A percentile compares a stretch with the other conserved stretches of the same genome.
These are phyloP conservation scores for Cyclanthera cordifolia DNA, from an alignment of 306 rosid genomes.

Conservation along the genomic window DNA sequence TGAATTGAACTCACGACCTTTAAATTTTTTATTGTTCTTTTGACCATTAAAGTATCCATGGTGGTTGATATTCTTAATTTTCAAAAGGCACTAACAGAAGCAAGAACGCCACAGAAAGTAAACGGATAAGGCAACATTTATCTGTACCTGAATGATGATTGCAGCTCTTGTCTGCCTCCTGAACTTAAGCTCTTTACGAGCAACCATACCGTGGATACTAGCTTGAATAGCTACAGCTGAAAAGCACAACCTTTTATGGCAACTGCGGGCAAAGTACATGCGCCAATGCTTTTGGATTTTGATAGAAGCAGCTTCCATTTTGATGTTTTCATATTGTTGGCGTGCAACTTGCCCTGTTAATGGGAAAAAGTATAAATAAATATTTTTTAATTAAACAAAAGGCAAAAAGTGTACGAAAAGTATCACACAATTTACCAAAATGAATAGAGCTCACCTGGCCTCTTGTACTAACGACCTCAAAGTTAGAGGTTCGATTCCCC, in stretches of 20 bases:
- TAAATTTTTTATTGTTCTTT: too few species aligned
- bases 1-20: too few species aligned
- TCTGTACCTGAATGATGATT: conserved; percentile 52
- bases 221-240: conserved; percentile 60
- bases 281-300: conserved; percentile 64
- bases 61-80: too few species aligned
- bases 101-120: conserved; percentile 4
- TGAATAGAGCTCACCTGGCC: too few species aligned
- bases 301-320: conserved; percentile 70
- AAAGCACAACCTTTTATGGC: conserved; percentile 30
- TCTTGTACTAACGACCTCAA: too few species aligned
- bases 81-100: neutral
- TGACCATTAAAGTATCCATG: too few species aligned
- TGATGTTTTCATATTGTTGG: conserved; percentile 38
- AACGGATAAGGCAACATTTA: neutral
- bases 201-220: conserved; percentile 55
- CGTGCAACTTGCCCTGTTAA: conserved; percentile 62
- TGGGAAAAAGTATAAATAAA: neutral
- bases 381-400: neutral
- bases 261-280: conserved; percentile 29
- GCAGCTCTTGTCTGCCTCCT: conserved; percentile 53
- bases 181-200: conserved; percentile 53
- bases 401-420: neutral
- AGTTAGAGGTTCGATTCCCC: too few species aligned
- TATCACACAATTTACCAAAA: neutral